Base-by-base conservation (phyloP, 306 rosid species). In the Lathyrus tuberosus region DNA sequence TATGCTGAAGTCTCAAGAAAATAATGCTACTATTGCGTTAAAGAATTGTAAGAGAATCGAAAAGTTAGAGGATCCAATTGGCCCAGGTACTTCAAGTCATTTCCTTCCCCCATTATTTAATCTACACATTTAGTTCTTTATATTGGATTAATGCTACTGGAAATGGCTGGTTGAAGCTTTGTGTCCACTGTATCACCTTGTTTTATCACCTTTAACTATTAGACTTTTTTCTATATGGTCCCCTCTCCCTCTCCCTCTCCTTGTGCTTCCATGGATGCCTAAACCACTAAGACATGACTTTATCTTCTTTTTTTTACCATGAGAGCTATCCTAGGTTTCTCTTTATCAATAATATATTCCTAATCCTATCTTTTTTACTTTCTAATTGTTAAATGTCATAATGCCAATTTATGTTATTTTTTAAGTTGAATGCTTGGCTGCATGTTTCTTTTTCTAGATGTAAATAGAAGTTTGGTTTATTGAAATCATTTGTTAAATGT, bases 21-120 rank as follows among this genome's bases (percentile, higher is more conserved):
- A 81, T 53, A 86, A 85, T 67, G 82, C 89, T 11, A 79, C 98
- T 28, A 28, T 85, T 15, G 88, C 95, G 68, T 87, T 92, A 54
- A 72, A 92, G 31, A 92, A 92, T 79, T 92, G 98, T 87, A 89
- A 88, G 86, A 84, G 98, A 75, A 95, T 95, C 41, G 97, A 95
- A 81, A 91, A 91, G 80, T 72, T 91, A 67, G 93, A 79, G 15
- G 97, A 95, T 83, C 99, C 96, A 62, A 35, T 95, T 67, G 81
- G 78, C 80, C 95, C 99, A 75, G 99, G 99, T 95, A 83, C 41
- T 14, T 40, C 28, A 48, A 47, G 13, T 12, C 64, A 4, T 31
- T 58, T 20, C 44, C 43, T 43, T 14, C 5, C 30, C 33, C 40
- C 30, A 18, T 10, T 28, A 60, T 38, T 4, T 28, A 53, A 16